phyloP scores from a whole-genome alignment of 2,329 filamentous ascomycete species.

The Microcyclospora tardicrescens region DNA sequence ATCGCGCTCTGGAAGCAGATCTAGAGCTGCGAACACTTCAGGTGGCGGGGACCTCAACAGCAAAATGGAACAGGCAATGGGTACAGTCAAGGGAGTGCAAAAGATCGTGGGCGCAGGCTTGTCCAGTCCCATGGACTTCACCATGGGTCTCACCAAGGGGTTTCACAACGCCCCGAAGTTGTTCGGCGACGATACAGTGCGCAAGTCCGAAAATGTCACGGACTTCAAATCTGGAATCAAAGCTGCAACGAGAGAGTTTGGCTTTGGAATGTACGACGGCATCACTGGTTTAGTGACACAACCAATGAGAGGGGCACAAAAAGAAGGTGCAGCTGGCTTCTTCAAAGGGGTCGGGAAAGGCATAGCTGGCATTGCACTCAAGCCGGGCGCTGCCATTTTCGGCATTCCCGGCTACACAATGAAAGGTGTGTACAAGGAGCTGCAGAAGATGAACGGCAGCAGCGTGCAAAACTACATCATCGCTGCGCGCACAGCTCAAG shows the following conservation, averaged over 20 bases:
- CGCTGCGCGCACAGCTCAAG: constrained; percentile 62
- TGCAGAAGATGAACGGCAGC: constrained; percentile 54
- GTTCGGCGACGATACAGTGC: constrained; percentile 72
- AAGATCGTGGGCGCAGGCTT: constrained; percentile 31
- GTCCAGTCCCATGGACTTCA: constrained; percentile 75
- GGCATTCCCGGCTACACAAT: constrained; percentile 56
- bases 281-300: constrained; percentile 64
- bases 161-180: constrained; percentile 79
- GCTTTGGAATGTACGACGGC: constrained; percentile 60
- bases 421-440: constrained; percentile 63
- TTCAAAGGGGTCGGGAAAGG: constrained; percentile 70
- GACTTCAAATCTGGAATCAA: constrained; percentile 62
- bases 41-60: constrained; percentile 4
- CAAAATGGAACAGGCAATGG: constrained; percentile 17
- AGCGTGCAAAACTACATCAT: constrained; percentile 70
- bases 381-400: constrained; percentile 53
- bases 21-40: constrained; percentile 1
- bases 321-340: constrained; percentile 50
- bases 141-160: constrained; percentile 66
- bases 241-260: constrained; percentile 57
- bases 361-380: constrained; percentile 60
- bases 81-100: constrained; percentile 24
- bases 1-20: constrained; percentile 12
- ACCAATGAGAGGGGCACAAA: constrained; percentile 51
- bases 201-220: constrained; percentile 66